Percentiles rank a stretch among this genome's conserved stretches.
phyloP scores from a whole-genome alignment of 257 asterid genomes.

The Ilex aquifolium region DNA sequence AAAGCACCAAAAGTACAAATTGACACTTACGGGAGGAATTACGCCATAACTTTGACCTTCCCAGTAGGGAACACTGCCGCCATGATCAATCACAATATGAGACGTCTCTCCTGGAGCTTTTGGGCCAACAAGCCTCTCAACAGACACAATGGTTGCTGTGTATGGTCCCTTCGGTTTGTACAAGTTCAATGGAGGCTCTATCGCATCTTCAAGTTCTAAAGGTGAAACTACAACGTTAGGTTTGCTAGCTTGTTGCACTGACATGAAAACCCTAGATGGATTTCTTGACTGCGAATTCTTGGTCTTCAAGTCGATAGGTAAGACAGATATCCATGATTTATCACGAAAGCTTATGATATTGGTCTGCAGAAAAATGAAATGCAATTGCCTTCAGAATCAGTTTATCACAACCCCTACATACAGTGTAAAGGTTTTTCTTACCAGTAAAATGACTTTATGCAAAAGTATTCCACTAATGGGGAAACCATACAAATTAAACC shows the following conservation, averaged over 20 bases:
- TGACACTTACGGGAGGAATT: constrained; percentile 76
- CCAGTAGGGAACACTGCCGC: constrained; percentile 90
- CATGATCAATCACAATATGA: constrained; percentile 92
- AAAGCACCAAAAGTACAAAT: neutral
- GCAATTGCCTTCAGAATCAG: neutral
- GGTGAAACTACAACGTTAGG: constrained; percentile 71
- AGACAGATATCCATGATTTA: constrained; percentile 33
- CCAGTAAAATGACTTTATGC: neutral
- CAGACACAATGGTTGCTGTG: constrained; percentile 74
- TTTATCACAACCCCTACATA: neutral
- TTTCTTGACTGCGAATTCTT: constrained; percentile 26
- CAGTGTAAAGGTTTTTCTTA: neutral
- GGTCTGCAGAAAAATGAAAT: constrained; percentile 36
- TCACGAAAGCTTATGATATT: constrained; percentile 38
- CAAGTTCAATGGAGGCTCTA: constrained; percentile 80
- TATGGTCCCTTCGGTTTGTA: constrained; percentile 86
- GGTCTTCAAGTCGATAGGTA: constrained; percentile 28
- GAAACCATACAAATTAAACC: neutral
- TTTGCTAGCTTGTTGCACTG: constrained; percentile 81
- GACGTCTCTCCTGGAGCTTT: constrained; percentile 96
- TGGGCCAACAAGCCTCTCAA: constrained; percentile 88
- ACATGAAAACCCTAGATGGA: constrained; percentile 59
- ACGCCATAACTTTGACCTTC: constrained; percentile 98
- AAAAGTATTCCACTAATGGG: neutral
- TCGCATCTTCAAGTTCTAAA: constrained; percentile 66